Conservation (phyloP, 768 basidiomycete species). For the Terana coerulea region DNA sequence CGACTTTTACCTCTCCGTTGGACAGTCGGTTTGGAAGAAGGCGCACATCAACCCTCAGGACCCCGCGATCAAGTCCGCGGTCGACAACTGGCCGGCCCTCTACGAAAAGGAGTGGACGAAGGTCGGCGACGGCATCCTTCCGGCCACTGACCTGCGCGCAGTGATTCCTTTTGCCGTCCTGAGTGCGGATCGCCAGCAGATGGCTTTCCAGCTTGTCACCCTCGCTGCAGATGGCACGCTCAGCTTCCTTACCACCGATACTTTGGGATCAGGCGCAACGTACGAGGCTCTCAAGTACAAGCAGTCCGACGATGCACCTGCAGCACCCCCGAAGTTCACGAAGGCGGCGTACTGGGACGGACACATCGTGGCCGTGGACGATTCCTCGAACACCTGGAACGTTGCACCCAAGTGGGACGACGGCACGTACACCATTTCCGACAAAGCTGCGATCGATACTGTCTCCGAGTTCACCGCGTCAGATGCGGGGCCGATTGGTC, state of each 20-base stretch:
- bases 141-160: background rate
- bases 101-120: background rate
- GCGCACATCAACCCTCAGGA: background rate
- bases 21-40: background rate
- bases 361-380: background rate
- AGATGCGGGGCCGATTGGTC: background rate
- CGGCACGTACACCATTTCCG: background rate
- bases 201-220: background rate
- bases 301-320: background rate
- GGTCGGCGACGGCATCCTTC: background rate
- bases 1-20: background rate
- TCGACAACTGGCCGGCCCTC: background rate
- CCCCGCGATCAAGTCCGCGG: background rate
- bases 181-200: background rate
- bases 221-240: background rate
- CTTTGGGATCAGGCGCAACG: background rate
- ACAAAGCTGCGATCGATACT: background rate
- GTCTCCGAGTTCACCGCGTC: background rate
- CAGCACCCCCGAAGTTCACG: background rate
- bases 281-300: background rate
- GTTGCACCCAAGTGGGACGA: background rate
- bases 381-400: background rate
- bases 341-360: background rate
- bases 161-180: background rate
- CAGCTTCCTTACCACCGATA: background rate